A percentile compares a stretch with the other conserved stretches of the same genome.
phyloP scores from a whole-genome alignment of 257 asterid genomes.

The Ilex aquifolium region DNA sequence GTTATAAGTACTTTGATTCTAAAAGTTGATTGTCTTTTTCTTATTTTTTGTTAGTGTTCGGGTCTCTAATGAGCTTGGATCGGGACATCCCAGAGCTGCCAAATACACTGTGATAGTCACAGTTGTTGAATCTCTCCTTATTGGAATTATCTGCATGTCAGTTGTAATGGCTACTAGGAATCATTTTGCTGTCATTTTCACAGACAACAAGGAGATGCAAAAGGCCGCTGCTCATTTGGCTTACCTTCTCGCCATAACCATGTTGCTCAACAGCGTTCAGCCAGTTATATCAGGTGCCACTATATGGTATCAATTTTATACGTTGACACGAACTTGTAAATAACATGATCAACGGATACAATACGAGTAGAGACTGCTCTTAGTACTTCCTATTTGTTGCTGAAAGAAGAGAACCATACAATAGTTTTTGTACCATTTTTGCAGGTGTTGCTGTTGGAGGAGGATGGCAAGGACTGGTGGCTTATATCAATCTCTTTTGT shows the following conservation, averaged over 20 bases:
- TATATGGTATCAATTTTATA: neutral
- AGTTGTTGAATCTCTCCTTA: conserved; percentile 51
- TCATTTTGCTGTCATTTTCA: conserved; percentile 64
- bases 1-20: too few relatives aligned
- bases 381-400: neutral
- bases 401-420: neutral
- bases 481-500: conserved; percentile 73
- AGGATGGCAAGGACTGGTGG: conserved; percentile 97
- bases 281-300: conserved; percentile 86
- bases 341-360: too few relatives aligned
- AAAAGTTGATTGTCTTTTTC: neutral
- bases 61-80: conserved; percentile 87
- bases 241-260: conserved; percentile 70
- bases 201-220: conserved; percentile 67
- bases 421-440: neutral
- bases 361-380: too few relatives aligned
- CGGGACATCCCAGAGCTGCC: conserved; percentile 85
- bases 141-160: conserved; percentile 68
- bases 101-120: conserved; percentile 71
- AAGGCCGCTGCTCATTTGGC: conserved; percentile 79
- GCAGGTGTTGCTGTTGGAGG: conserved; percentile 98
- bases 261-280: conserved; percentile 86
- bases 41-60: conserved; percentile 48
- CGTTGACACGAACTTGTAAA: too few relatives aligned
- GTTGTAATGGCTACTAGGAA: conserved; percentile 52